phyloP scores from a whole-genome alignment of 2,329 filamentous ascomycete genomes.

The Calycina herbarum region DNA sequence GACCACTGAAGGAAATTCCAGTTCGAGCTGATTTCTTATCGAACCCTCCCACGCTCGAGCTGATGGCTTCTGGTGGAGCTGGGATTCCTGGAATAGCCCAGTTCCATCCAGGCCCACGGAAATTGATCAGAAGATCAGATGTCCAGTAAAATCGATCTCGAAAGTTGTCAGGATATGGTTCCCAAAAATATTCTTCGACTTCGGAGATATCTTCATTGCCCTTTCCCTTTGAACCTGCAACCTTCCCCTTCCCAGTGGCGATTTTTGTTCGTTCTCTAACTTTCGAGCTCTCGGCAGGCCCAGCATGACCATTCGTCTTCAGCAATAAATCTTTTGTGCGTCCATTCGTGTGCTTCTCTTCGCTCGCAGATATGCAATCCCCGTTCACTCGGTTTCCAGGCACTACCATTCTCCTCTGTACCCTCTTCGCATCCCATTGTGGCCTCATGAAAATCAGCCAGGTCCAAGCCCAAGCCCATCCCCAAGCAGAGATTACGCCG shows the following conservation, averaged over 20 bases:
- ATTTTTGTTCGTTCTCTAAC: conserved; percentile 7
- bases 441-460: conserved; percentile 55
- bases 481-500: conserved; percentile 53
- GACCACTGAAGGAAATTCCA: conserved; percentile 47
- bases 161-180: conserved; percentile 56
- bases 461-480: conserved; percentile 49
- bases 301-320: conserved; percentile 12
- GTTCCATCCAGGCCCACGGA: conserved; percentile 61
- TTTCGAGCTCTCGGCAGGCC: not conserved
- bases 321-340: not conserved
- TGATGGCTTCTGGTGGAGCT: conserved; percentile 45
- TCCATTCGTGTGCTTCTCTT: not conserved
- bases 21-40: conserved; percentile 40
- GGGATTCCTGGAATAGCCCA: conserved; percentile 54
- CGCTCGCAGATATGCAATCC: not conserved
- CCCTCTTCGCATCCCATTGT: conserved; percentile 56
- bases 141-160: conserved; percentile 55
- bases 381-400: not conserved
- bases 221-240: conserved; percentile 8
- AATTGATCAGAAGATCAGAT: conserved; percentile 53
- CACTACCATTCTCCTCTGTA: conserved; percentile 33
- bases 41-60: conserved; percentile 40
- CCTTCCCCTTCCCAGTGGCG: not conserved
- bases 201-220: conserved; percentile 24
- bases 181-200: conserved; percentile 57